phyloP scores from a whole-genome alignment of 2,329 filamentous ascomycete species.

The Huntiella bhutanensis region DNA sequence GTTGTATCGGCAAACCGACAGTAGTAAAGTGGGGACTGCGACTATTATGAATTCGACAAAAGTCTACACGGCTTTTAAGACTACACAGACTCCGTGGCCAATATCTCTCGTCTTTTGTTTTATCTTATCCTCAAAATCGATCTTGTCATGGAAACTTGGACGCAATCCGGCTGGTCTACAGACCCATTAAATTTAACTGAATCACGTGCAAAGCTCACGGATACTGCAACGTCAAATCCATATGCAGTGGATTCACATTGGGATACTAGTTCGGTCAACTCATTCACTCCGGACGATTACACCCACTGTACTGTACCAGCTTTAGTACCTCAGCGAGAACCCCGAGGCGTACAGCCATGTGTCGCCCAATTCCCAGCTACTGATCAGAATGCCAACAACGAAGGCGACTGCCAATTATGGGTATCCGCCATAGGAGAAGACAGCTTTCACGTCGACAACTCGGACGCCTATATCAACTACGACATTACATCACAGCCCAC shows the following conservation, averaged over 20 bases:
- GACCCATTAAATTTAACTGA: too few species aligned
- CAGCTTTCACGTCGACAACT: background rate
- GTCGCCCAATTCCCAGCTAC: background rate
- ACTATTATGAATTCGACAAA: too few species aligned
- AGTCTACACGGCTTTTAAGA: too few species aligned
- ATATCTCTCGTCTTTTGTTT: too few species aligned
- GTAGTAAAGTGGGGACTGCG: too few species aligned
- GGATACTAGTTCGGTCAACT: slow-evolving; percentile 6
- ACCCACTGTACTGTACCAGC: background rate
- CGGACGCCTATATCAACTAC: too few species aligned
- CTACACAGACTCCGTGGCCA: too few species aligned
- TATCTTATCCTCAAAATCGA: too few species aligned
- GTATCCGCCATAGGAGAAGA: background rate
- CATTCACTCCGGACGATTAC: slow-evolving; percentile 11
- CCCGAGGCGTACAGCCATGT: background rate
- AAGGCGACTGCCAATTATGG: background rate
- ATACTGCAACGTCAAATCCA: background rate
- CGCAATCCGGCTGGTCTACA: too few species aligned
- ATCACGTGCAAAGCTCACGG: too few species aligned
- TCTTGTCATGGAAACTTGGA: too few species aligned
- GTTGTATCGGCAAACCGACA: too few species aligned
- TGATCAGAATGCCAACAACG: background rate
- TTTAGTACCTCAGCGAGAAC: background rate
- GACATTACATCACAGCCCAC: background rate
- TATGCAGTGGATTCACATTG: background rate